Conservation (phyloP, 345 rosid genomes). For the Gynandropsis gynandra region DNA sequence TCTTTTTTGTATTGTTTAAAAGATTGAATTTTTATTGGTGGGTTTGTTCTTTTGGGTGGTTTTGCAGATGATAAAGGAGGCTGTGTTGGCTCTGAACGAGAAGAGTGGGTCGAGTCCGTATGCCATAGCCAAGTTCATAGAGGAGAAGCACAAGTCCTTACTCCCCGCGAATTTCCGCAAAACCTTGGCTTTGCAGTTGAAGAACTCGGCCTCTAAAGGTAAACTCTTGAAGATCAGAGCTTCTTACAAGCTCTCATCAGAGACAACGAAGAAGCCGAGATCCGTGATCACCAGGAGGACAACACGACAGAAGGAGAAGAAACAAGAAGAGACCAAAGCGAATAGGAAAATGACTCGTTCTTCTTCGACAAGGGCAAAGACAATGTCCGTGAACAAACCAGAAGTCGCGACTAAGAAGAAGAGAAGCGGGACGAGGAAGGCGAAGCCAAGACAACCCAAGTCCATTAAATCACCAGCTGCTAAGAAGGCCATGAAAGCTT, state of each 20-base stretch:
- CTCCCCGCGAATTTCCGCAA: constrained; percentile 66
- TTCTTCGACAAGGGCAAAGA: constrained; percentile 14
- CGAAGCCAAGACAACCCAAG: constrained; percentile 28
- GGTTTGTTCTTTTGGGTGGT: neutral
- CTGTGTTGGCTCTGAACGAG: constrained; percentile 50
- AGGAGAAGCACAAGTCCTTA: constrained; percentile 58
- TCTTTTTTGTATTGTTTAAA: neutral
- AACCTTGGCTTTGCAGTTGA: constrained; percentile 52
- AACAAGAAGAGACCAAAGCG: too few relatives aligned
- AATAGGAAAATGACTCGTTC: constrained; percentile 14
- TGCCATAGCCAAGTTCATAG: constrained; percentile 76
- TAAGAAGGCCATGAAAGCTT: constrained; percentile 39
- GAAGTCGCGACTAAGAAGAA: constrained; percentile 27
- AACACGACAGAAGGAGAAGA: too few relatives aligned
- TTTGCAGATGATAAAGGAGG: constrained; percentile 76
- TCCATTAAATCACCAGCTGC: constrained; percentile 23
- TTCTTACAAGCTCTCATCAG: constrained; percentile 57
- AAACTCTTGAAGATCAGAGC: constrained; percentile 76
- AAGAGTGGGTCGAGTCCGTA: constrained; percentile 79
- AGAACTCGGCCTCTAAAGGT: constrained; percentile 57
- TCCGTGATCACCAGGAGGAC: constrained; percentile 15
- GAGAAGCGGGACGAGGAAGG: constrained; percentile 21
- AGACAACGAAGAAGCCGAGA: neutral
- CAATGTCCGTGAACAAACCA: constrained; percentile 23
- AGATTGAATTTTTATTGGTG: neutral